Evolutionary conservation across 2,329 filamentous ascomycete species (phyloP), one percentile per base, ranked within the genome.

Genomic region (Aspergillus clavatus): DNA sequence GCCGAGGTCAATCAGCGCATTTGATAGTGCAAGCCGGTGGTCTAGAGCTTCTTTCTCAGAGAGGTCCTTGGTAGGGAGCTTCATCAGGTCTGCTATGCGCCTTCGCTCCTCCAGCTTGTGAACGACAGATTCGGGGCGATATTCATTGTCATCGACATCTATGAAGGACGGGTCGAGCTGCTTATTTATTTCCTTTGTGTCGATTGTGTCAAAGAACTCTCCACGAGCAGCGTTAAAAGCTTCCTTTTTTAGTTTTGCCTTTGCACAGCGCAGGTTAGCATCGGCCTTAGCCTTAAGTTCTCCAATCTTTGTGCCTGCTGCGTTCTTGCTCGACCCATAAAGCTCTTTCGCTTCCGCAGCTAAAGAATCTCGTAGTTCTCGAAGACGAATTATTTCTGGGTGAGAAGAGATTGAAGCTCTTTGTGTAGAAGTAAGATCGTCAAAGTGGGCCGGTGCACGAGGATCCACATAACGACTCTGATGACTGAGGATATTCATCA

Each of bases 171-270:
- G 40, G 44, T 50, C 36, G 21, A 52, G 49, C 31, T 50, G 28
- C 26, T 52, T 47, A n/a, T 52, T 52, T 22, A 52, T 50, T 48
- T 52, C 39, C 6, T 40, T 2, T 21, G 40, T 50, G 22, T 45
- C 22, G 22, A 52, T 52, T 11, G 40, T 52, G 33, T 40, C 47
- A 42, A 49, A 50, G 33, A 52, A 50, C 19, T 52, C 33, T 26
- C 40, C 33, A 19, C 43, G 47, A 36, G 49, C 46, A 40, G 36
- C 22, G 22, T 19, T 45, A 18, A 45, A 45, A 45, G 24, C 10
- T 26, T 5, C 24, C 10, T 26, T 10, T 10, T 26, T 26, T 10
- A 26, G 10, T 6, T 26, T 5, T 10, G 5, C 10, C 10, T 26
- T 26, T 10, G 24, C 24, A 6, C 5, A 6, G 5, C 24, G 5